Percentiles rank a stretch among this genome's conserved stretches.
phyloP scores from a whole-genome alignment of 768 basidiomycete species.

The Sutorius australiensis region DNA sequence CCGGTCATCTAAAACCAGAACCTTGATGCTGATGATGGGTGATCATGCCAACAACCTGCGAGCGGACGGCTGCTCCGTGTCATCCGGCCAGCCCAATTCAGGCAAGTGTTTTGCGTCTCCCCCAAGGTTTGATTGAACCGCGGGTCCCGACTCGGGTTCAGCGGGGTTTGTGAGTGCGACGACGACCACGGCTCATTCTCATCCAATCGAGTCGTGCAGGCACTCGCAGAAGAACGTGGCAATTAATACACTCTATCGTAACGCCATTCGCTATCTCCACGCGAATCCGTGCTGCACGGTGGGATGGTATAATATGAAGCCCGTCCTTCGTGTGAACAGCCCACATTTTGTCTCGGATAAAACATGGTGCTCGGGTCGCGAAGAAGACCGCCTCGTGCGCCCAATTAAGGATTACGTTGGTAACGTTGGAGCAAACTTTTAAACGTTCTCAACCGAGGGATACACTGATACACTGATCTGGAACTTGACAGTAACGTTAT shows the following conservation, averaged over 20 bases:
- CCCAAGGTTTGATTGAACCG: conserved; percentile 7
- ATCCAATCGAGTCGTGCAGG: conserved; percentile 2
- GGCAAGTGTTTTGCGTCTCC: conserved; percentile 1
- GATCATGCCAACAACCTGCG: conserved; percentile 16
- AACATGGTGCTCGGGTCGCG: background rate
- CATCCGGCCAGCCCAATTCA: conserved; percentile 8
- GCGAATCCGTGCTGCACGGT: conserved; percentile 6
- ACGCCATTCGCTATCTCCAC: conserved; percentile 7
- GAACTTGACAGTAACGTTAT: conserved; percentile 1
- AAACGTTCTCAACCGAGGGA: conserved; percentile 1
- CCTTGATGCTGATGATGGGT: conserved; percentile 16
- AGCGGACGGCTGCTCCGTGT: conserved; percentile 1
- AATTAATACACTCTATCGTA: background rate
- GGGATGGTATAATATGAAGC: background rate
- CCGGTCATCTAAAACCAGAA: conserved; percentile 7
- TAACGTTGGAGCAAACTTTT: conserved; percentile 16
- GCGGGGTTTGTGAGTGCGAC: conserved; percentile 12
- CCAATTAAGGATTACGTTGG: conserved; percentile 10
- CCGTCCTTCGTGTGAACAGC: conserved; percentile 15
- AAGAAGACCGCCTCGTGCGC: background rate
- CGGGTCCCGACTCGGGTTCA: conserved; percentile 8
- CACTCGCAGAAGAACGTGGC: conserved; percentile 9
- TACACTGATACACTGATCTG: background rate
- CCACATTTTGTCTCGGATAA: background rate
- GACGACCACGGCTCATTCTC: background rate